Evolutionary conservation across 1,139 yeast species (phyloP), one percentile per base, ranked within the genome.

Genomic region (Keqinozyma sinolaborantium): DNA sequence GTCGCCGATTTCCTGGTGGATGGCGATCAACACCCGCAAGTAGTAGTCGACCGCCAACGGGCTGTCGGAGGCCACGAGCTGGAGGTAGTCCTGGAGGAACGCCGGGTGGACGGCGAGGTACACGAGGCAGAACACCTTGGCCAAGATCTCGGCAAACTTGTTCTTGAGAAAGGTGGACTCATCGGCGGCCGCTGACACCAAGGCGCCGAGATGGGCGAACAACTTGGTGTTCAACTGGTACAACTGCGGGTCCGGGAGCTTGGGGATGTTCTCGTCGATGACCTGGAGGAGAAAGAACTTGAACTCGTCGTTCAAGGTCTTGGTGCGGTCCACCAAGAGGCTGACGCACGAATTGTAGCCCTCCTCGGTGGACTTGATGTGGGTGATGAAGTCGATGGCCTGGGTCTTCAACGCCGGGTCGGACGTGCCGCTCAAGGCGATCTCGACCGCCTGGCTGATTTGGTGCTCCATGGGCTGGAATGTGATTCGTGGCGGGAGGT

Each of bases 1-100:
- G 56, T 94, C 98, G 19, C 95, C 98, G 43, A 94, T 87, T 57
- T 90, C 97, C 30, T 80, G 81, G 53, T 94, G 97, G 39, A 92
- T 78, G 16, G 84, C 77, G 29, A 80, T 60, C 36, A 88, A 63
- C 11, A 87, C 73, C 47, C 97, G 73, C 28, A 84, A 59, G 53
- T 83, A 88, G 56, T 85, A 77, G 51, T 90, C 97, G 10, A 81
- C 68, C 3, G 84, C 86, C 8, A 73, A 49, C 21, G 21, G 10
- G 24, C 67, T 64, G 34, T 73, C 67, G 34, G 32, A 47, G 36
- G 38, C 31, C 30, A 36, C 14, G 29, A 51, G 41, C 33, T 16
- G 13, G 49, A 80, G 58, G 44, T 90, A 60, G 46, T 86, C 95
- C 40, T 70, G 73, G 51, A 90, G 74, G 52, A 84, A 83, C 7